Evolutionary conservation across 176 grass and related monocot genomes (phyloP).

Genomic region (Avena atlantica): DNA sequence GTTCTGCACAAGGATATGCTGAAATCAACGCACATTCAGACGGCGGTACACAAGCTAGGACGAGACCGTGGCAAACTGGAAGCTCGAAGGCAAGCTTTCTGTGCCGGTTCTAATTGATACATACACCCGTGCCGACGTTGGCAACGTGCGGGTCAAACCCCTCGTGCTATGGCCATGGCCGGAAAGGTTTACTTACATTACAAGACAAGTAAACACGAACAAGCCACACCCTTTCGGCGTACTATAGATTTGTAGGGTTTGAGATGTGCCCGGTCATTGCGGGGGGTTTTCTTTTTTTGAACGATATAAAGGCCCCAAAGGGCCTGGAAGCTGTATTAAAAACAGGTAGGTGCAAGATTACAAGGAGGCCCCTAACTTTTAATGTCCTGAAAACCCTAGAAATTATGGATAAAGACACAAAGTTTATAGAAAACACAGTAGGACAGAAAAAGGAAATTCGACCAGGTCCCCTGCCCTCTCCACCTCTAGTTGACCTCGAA

Average conservation of each 20-base stretch:
- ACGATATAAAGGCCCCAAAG: too few relatives aligned
- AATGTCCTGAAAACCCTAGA: too few relatives aligned
- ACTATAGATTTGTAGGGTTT: background rate
- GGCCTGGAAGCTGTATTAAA: too few relatives aligned
- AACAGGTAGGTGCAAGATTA: too few relatives aligned
- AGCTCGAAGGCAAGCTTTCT: background rate
- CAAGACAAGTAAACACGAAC: conserved; percentile 33
- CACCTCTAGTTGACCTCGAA: too few relatives aligned
- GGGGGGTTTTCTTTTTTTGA: background rate
- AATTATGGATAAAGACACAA: too few relatives aligned
- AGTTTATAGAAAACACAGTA: too few relatives aligned
- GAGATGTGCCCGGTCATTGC: background rate
- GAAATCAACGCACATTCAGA: background rate
- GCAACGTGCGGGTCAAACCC: conserved; percentile 39
- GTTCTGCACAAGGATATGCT: background rate
- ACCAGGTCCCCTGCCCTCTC: too few relatives aligned
- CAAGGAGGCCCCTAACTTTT: too few relatives aligned
- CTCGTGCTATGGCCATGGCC: conserved; percentile 6
- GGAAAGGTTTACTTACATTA: conserved; percentile 39
- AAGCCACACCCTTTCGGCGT: background rate
- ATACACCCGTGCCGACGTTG: conserved; percentile 29
- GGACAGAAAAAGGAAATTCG: too few relatives aligned
- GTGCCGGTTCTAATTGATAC: too few relatives aligned
- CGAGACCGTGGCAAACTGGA: background rate
- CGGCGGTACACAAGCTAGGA: background rate